A percentile compares a stretch with the other conserved stretches of the same genome.
Conservation (phyloP, 1,139 yeast genomes). For the Kodamaea fungicola region DNA sequence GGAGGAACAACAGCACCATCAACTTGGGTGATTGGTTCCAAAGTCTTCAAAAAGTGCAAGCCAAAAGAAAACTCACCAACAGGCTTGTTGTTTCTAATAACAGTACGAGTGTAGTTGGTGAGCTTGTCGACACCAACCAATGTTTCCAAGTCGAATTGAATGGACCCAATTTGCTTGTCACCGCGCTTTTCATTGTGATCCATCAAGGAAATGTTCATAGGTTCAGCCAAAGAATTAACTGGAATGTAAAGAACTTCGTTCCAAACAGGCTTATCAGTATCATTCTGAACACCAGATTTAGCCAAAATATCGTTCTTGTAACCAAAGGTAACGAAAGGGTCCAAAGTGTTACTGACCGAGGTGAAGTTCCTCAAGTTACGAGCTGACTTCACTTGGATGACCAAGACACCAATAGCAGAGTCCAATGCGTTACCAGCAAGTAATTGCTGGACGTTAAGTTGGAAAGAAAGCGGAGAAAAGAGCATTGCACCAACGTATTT, state of each 20-base stretch:
- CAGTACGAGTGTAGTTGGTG: slow-evolving; percentile 49
- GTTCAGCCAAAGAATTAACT: slow-evolving; percentile 75
- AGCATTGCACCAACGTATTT: slow-evolving; percentile 86
- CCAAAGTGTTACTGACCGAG: slow-evolving; percentile 73
- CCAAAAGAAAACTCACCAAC: slow-evolving; percentile 74
- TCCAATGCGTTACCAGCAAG: slow-evolving; percentile 79
- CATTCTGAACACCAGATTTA: slow-evolving; percentile 60
- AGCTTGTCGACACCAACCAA: slow-evolving; percentile 55
- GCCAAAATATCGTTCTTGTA: slow-evolving; percentile 58
- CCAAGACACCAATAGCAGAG: slow-evolving; percentile 83
- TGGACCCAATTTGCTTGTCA: slow-evolving; percentile 76
- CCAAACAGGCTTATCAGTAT: slow-evolving; percentile 76
- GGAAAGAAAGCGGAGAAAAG: slow-evolving; percentile 86
- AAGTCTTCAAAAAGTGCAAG: slow-evolving; percentile 72
- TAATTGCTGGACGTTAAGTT: slow-evolving; percentile 85
- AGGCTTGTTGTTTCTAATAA: slow-evolving; percentile 75
- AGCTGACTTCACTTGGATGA: slow-evolving; percentile 65
- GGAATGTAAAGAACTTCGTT: slow-evolving; percentile 72
- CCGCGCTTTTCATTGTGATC: slow-evolving; percentile 79
- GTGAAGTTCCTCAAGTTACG: slow-evolving; percentile 65
- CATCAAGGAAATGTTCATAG: slow-evolving; percentile 62
- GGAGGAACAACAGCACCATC: slow-evolving; percentile 87
- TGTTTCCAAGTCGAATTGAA: slow-evolving; percentile 70
- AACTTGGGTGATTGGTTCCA: slow-evolving; percentile 70
- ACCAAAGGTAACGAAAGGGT: slow-evolving; percentile 81